Base-by-base conservation (phyloP, 2,329 filamentous ascomycete genomes). In the Ophiocordyceps camponoti-leonardi region DNA sequence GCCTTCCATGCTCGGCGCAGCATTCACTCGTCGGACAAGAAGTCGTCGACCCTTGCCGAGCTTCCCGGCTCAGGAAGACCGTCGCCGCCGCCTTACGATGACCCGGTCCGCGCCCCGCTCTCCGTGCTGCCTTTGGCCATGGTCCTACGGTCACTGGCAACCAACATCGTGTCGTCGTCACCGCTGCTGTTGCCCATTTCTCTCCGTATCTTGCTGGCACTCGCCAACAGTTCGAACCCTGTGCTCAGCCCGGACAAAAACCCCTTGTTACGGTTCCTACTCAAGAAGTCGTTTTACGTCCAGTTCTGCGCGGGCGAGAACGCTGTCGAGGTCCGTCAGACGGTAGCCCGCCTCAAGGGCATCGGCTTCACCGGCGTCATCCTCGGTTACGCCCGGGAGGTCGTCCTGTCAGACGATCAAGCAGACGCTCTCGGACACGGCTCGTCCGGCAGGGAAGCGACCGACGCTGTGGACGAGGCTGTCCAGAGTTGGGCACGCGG, bases 281-380 rank as follows among this genome's bases (percentile, higher is more conserved):
- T 94, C 44, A 86, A 87, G 59, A 75, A 79, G 57, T 93, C 86
- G 0, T 87, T 94, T 55, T 94, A 94, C 60, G 78, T 79, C 22
- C 88, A 95, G 56, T 95, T 94, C 62, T 95, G 88, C 61, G 86
- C 85, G 0, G 88, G 88, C 26, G 83, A 87, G 62, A 82, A 75
- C 43, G 68, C 73, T 0, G 54, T 60, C 1, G 84, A 94, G 61
- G 81, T 93, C 2, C 67, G 69, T 40, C 63, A 59, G 28, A 87
- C 82, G 0, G 75, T 86, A 28, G 58, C 69, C 1, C 67, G 71
- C 2, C 68, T 94, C 11, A 84, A 86, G 60, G 61, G 68, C 30
- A 77, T 90, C 41, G 88, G 88, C 2, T 94, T 86, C 58, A 76
- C 75, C 22, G 88, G 87, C 13, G 83, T 94, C 6, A 86, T 94